phyloP scores from a whole-genome alignment of 345 rosid species.

The Rhizophora apiculata region DNA sequence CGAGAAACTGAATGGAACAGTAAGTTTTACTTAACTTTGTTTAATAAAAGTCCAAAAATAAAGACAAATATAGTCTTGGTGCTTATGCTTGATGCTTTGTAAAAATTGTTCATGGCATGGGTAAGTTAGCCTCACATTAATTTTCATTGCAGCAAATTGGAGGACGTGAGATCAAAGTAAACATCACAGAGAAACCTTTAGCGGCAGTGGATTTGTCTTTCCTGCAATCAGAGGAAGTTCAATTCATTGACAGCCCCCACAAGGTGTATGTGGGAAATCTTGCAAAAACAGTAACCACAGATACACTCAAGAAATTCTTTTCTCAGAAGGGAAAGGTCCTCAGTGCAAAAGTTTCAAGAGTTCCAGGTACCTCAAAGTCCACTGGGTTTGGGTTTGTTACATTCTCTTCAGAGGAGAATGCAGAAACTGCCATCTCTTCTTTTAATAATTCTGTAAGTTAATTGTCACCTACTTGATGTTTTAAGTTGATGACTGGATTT shows the following conservation, averaged over 20 bases:
- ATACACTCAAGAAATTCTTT: conserved; percentile 53
- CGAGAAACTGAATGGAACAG: conserved; percentile 82
- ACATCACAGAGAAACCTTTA: conserved; percentile 78
- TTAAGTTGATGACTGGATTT: background rate
- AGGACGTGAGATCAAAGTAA: conserved; percentile 80
- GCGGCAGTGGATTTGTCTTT: conserved; percentile 39
- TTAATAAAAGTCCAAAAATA: background rate
- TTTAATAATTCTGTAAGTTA: conserved; percentile 71
- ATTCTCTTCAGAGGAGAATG: conserved; percentile 77
- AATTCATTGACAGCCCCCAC: conserved; percentile 61
- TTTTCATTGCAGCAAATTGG: conserved; percentile 53
- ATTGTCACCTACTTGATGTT: conserved; percentile 1
- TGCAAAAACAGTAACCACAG: conserved; percentile 70
- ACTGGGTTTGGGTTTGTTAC: conserved; percentile 80
- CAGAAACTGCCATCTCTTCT: conserved; percentile 65
- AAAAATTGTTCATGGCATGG: background rate
- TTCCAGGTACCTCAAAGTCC: conserved; percentile 83
- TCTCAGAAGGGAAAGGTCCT: conserved; percentile 75
- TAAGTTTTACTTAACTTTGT: conserved; percentile 26
- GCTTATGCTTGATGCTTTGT: background rate
- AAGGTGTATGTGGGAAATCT: conserved; percentile 90
- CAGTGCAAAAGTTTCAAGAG: conserved; percentile 76
- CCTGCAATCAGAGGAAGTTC: conserved; percentile 65
- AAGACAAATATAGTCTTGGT: background rate
- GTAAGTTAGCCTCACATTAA: background rate